Conservation (phyloP, 2,329 filamentous ascomycete genomes). For the Mollisia scopiformis region DNA sequence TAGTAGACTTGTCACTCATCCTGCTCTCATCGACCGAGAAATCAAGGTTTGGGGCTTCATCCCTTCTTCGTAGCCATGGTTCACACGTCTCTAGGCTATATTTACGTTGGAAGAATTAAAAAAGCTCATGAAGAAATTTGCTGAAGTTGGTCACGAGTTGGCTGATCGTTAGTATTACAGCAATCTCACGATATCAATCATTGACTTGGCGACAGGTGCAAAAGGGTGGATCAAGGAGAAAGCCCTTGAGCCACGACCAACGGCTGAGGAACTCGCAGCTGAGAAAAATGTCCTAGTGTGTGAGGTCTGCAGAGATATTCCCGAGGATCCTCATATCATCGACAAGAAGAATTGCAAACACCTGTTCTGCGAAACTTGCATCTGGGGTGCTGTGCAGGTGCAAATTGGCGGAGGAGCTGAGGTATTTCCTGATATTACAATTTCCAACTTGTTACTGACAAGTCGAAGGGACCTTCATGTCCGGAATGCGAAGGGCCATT, state of each 20-base stretch:
- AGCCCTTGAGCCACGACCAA: not conserved
- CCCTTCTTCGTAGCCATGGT: not conserved
- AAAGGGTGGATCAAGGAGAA: not conserved
- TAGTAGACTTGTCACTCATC: conserved; percentile 16
- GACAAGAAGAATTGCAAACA: not conserved
- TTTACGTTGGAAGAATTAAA: not conserved
- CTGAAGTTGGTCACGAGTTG: not conserved
- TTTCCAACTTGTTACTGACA: not conserved
- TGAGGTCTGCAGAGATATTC: not conserved
- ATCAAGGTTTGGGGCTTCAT: not conserved
- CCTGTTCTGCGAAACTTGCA: not conserved
- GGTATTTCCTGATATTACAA: not conserved
- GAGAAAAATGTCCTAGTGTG: too few species aligned
- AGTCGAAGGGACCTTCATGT: not conserved
- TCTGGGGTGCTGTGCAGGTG: not conserved
- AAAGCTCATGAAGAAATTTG: not conserved
- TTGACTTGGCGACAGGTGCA: not conserved
- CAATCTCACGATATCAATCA: too few species aligned
- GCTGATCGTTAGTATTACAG: not conserved
- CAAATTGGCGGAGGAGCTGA: not conserved
- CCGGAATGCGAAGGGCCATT: not conserved
- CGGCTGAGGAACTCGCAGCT: too few species aligned
- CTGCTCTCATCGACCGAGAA: conserved; percentile 10
- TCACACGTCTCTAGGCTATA: not conserved
- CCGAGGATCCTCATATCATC: not conserved